Evolutionary conservation across 257 asterid genomes (phyloP), one percentile per base, ranked within the genome.

Genomic region (Agastache rugosa): DNA sequence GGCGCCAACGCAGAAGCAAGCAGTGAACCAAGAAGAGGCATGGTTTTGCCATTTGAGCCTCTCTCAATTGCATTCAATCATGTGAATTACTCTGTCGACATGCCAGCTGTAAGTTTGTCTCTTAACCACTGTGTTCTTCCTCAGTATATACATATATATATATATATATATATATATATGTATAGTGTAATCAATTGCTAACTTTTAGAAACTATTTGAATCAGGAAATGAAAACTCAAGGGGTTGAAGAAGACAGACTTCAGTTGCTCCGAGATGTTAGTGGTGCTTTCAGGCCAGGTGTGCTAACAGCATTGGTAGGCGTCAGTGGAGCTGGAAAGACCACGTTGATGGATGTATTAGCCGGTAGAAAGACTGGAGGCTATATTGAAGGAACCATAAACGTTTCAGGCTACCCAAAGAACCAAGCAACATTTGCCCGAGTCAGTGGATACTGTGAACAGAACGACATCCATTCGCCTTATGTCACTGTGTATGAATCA

Each of bases 291-390:
- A 81, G 92, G 84, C 97, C 96, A 0, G 96, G 97, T 20, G 78
- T 92, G 67, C 78, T 92, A 9, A 92, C 97, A 51, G 97, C 96
- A 8, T 70, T 92, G 67, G 96, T 92, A 1, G 97, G 96, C 47
- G 96, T 92, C 45, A 92, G 96, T 82, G 97, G 97, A 37, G 97
- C 97, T 56, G 97, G 97, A 81, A 92, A 92, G 88, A 90, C 97
- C 16, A 90, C 97, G 35, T 82, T 92, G 71, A 92, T 92, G 97
- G 97, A 92, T 69, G 97, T 92, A 62, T 84, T 92, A 54, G 97
- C 96, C 0, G 97, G 97, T 56, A 77, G 97, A 72, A 92, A 92
- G 53, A 92, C 97, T 3, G 96, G 96, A n/a, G 97, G 97, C 3
- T 82, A 85, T 53, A 90, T 86, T 4, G 97, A 92, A 84, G 97